Evolutionary conservation across 202 grass and related monocot genomes (phyloP).

Genomic region (Saccharum hybrid): DNA sequence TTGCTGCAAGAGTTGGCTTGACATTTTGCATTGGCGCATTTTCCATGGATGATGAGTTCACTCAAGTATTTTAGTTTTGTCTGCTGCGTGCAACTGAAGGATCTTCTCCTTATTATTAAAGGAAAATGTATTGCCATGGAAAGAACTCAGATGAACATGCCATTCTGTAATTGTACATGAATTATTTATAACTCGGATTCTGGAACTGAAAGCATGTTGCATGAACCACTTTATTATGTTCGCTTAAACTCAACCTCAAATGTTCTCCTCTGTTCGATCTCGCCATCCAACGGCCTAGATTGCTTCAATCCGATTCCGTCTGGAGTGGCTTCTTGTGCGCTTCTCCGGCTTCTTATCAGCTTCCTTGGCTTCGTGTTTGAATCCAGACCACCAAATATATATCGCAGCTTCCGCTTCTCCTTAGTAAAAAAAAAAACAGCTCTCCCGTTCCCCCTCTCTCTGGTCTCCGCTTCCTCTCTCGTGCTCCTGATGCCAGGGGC

Average conservation of each 20-base stretch:
- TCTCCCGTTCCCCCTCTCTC: too few relatives aligned
- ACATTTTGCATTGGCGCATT: slow-evolving; percentile 28
- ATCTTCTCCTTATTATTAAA: neutral
- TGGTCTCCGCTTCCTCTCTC: too few relatives aligned
- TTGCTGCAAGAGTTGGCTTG: slow-evolving; percentile 70
- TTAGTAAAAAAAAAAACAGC: too few relatives aligned
- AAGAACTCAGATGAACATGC: slow-evolving; percentile 27
- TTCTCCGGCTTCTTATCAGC: too few relatives aligned
- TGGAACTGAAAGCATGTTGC: neutral
- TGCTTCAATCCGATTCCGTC: too few relatives aligned
- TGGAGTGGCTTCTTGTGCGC: too few relatives aligned
- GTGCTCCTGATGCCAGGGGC: too few relatives aligned
- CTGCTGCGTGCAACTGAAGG: slow-evolving; percentile 19
- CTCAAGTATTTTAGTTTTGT: neutral
- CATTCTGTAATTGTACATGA: slow-evolving; percentile 28
- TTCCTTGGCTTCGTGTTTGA: too few relatives aligned
- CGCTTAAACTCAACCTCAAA: neutral
- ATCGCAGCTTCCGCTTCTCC: too few relatives aligned
- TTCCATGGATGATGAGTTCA: slow-evolving; percentile 10
- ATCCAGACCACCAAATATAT: too few relatives aligned
- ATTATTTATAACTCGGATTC: slow-evolving; percentile 22
- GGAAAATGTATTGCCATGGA: slow-evolving; percentile 5
- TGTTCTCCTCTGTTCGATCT: too few relatives aligned
- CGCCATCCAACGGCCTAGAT: too few relatives aligned
- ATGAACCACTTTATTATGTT: neutral